These are phyloP conservation scores for Tricholoma hemisulphureum DNA, from an alignment of 768 basidiomycete species.

Conservation along the genomic window DNA sequence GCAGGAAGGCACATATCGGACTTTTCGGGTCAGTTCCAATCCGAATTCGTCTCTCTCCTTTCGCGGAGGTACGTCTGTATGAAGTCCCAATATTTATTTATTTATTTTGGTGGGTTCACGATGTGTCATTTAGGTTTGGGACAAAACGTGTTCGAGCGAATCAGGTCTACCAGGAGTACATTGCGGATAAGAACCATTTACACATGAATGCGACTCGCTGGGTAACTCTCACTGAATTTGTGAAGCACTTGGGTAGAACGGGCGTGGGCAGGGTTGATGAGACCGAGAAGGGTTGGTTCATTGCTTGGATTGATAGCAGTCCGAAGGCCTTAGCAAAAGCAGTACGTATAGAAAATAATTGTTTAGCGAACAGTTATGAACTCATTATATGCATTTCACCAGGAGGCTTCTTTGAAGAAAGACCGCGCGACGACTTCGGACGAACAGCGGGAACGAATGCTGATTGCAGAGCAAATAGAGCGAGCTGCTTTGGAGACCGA, in stretches of 20 bases:
- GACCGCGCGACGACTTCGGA: slow-evolving; percentile 90
- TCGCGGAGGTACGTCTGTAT: slow-evolving; percentile 65
- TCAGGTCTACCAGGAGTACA: slow-evolving; percentile 96
- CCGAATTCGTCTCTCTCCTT: slow-evolving; percentile 87
- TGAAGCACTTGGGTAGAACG: slow-evolving; percentile 80
- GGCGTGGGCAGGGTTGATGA: slow-evolving; percentile 94
- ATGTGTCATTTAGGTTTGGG: slow-evolving; percentile 56
- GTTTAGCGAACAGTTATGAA: not conserved
- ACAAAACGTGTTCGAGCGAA: slow-evolving; percentile 96
- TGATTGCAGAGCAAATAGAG: slow-evolving; percentile 93
- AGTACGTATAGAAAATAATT: slow-evolving; percentile 39
- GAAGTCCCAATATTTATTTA: not conserved
- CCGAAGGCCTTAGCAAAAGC: slow-evolving; percentile 92
- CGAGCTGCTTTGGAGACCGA: slow-evolving; percentile 60
- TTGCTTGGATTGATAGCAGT: slow-evolving; percentile 96
- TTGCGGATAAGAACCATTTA: slow-evolving; percentile 87
- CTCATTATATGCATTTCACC: not conserved
- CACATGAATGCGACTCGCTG: slow-evolving; percentile 99
- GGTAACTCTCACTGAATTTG: slow-evolving; percentile 97
- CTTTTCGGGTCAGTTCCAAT: slow-evolving; percentile 86
- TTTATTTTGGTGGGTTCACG: not conserved
- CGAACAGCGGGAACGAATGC: slow-evolving; percentile 87
- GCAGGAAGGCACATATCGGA: slow-evolving; percentile 90
- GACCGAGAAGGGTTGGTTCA: slow-evolving; percentile 98
- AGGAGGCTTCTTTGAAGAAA: slow-evolving; percentile 88